Base-by-base conservation (phyloP, 208 protist genomes). In the Acanthamoeba castellanii region DNA sequence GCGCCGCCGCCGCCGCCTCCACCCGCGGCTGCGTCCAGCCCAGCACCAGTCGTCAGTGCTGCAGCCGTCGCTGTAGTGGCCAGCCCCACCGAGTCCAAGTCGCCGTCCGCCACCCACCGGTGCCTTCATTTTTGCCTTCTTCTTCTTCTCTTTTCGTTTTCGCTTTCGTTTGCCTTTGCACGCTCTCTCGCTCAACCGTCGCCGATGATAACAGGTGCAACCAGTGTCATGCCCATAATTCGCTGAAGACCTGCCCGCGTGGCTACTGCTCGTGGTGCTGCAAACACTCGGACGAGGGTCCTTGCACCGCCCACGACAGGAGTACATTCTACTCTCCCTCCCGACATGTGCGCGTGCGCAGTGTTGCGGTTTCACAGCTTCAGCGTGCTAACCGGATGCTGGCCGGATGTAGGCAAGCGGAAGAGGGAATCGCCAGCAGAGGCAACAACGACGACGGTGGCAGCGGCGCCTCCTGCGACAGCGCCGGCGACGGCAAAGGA, bases 201-300 rank as follows among this genome's bases (percentile, higher is more conserved):
- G 8, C 22, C n/a, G 22, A 27, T n/a, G 22, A 8, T 13, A 45
- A 25, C 76, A 85, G 76, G 27, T 85, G 76, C 47, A 57, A 50
- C n/a, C 76, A 57, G 6, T 85, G 76, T 32, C 14, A 50, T 16
- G 76, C 76, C 34, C 76, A 85, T 13, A 85, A 85, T 37, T 50
- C 76, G 37, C 76, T 85, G 6, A 20, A 57, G 13, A 32, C 45
- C 22, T 85, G 76, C 25, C 47, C 76, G 7, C 76, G 76, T 32
- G 76, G 45, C 45, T 85, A n/a, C 76, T 85, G 76, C 47, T 50
- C 76, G 45, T 85, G 37, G 47, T 85, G 76, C 47, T 85, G 76
- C 45, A 85, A 57, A 32, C 76, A 85, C 76, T 50, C 76, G 47
- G 76, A 85, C 22, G 76, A 57, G 45, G 76, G 76, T 18, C 76